A percentile compares a stretch with the other conserved stretches of the same genome.
Conservation (phyloP, 441 rosid species). For the Sinapis alba region DNA sequence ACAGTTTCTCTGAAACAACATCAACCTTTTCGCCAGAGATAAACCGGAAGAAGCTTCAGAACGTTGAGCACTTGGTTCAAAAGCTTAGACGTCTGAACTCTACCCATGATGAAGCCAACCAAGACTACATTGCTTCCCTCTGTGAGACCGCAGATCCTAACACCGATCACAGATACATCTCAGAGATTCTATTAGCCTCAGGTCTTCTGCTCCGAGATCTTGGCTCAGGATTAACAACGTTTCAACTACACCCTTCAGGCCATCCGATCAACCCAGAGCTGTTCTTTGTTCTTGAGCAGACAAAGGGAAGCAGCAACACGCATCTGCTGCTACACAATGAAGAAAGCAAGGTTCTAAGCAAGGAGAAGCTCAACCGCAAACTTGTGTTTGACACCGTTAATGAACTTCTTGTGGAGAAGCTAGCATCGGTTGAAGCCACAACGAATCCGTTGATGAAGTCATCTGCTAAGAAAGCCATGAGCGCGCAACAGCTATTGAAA, state of each 20-base stretch:
- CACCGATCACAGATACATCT: slow-evolving; percentile 74
- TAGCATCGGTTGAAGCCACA: slow-evolving; percentile 43
- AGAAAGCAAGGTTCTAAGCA: slow-evolving; percentile 41
- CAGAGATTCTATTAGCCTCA: slow-evolving; percentile 82
- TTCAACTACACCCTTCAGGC: slow-evolving; percentile 83
- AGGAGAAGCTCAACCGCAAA: slow-evolving; percentile 59
- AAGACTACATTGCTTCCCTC: slow-evolving; percentile 83
- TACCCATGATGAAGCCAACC: slow-evolving; percentile 72
- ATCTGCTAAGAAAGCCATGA: slow-evolving; percentile 50
- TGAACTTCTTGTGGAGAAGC: slow-evolving; percentile 66
- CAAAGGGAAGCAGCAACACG: slow-evolving; percentile 47
- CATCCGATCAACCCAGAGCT: slow-evolving; percentile 79
- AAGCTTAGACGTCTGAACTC: slow-evolving; percentile 77
- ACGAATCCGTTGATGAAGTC: slow-evolving; percentile 51
- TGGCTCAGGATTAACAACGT: slow-evolving; percentile 55
- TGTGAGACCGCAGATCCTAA: slow-evolving; percentile 70
- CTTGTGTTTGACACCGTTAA: slow-evolving; percentile 79
- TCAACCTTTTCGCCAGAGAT: slow-evolving; percentile 59
- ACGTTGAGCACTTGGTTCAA: slow-evolving; percentile 74
- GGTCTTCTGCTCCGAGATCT: slow-evolving; percentile 82
- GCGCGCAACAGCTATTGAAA: slow-evolving; percentile 78
- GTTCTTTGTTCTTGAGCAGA: slow-evolving; percentile 82
- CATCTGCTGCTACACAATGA: slow-evolving; percentile 45
- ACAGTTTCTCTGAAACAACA: slow-evolving; percentile 37
- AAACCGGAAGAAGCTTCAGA: slow-evolving; percentile 74